Percentiles rank a stretch among this genome's conserved stretches.
These are phyloP conservation scores for Coemansia sp. DNA, from an alignment of 192 early-diverging fungal genomes.

Conservation along the genomic window DNA sequence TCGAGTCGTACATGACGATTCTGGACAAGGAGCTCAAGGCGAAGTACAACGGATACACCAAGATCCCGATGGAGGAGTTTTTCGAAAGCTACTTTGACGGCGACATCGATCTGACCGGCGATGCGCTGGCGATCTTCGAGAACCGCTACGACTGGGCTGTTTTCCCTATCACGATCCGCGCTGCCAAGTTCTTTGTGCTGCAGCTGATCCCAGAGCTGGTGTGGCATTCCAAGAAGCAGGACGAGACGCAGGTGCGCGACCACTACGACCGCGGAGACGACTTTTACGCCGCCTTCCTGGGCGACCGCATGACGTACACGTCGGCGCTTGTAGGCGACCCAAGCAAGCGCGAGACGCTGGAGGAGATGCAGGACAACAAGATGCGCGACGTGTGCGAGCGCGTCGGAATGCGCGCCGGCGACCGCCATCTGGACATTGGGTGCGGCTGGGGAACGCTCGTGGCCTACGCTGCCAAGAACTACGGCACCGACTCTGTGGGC, in stretches of 20 bases:
- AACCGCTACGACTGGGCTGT: slow-evolving; percentile 92
- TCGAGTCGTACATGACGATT: slow-evolving; percentile 91
- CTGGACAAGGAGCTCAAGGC: slow-evolving; percentile 75
- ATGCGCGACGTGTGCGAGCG: slow-evolving; percentile 86
- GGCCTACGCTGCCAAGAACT: slow-evolving; percentile 87
- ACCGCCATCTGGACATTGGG: slow-evolving; percentile 94
- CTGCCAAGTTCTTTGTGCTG: slow-evolving; percentile 89
- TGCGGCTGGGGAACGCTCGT: slow-evolving; percentile 97
- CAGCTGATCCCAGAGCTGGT: slow-evolving; percentile 98
- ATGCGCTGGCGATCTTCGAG: slow-evolving; percentile 87
- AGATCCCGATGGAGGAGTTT: slow-evolving; percentile 98
- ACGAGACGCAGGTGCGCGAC: slow-evolving; percentile 96
- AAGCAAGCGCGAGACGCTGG: slow-evolving; percentile 78
- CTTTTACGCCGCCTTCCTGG: slow-evolving; percentile 94
- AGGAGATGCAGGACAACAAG: slow-evolving; percentile 97
- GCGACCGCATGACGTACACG: slow-evolving; percentile 95
- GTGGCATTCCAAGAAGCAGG: slow-evolving; percentile 96
- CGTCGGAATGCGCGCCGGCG: slow-evolving; percentile 79
- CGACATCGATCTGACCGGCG: slow-evolving; percentile 89
- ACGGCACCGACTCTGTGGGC: slow-evolving; percentile 86
- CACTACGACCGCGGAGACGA: slow-evolving; percentile 99
- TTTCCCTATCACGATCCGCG: slow-evolving; percentile 82
- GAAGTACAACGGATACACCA: slow-evolving; percentile 72
- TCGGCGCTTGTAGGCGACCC: slow-evolving; percentile 86
- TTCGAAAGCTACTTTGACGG: slow-evolving; percentile 97